Conservation (phyloP, 2,329 filamentous ascomycete species). For the Cladosporium sp. region DNA sequence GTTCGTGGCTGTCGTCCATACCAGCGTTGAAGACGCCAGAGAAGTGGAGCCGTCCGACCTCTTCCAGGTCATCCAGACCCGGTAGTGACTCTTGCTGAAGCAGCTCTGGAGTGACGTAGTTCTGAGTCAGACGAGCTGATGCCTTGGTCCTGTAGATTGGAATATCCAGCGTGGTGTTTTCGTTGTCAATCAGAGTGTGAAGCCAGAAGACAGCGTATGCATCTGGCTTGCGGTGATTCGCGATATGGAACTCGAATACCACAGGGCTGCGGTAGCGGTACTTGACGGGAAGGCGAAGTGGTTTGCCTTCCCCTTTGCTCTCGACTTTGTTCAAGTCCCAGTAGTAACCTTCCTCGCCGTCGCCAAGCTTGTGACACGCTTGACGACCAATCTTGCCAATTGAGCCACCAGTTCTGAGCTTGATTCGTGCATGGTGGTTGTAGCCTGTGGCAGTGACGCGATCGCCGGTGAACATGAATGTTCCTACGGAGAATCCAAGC, state of each 20-base stretch:
- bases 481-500: conserved; percentile 92
- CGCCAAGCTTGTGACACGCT: conserved; percentile 59
- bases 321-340: conserved; percentile 52
- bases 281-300: conserved; percentile 80
- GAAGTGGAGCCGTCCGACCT: conserved; percentile 81
- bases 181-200: conserved; percentile 77
- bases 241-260: conserved; percentile 78
- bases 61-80: conserved; percentile 72
- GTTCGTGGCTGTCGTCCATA: conserved; percentile 80
- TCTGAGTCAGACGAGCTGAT: conserved; percentile 76
- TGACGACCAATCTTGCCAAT: conserved; percentile 67
- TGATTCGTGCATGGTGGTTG: conserved; percentile 65
- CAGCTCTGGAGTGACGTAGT: conserved; percentile 84
- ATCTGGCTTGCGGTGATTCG: conserved; percentile 68
- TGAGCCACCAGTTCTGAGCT: conserved; percentile 80
- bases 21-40: conserved; percentile 81
- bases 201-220: conserved; percentile 85
- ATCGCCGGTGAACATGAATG: conserved; percentile 80
- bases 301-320: conserved; percentile 48
- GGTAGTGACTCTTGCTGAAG: conserved; percentile 60
- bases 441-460: conserved; percentile 66
- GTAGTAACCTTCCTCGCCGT: conserved; percentile 57
- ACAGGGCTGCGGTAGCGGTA: conserved; percentile 87
- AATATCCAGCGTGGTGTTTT: conserved; percentile 75
- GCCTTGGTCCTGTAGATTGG: conserved; percentile 86